phyloP scores from a whole-genome alignment of 805 yeast species.

The Yarrowia bubula region DNA sequence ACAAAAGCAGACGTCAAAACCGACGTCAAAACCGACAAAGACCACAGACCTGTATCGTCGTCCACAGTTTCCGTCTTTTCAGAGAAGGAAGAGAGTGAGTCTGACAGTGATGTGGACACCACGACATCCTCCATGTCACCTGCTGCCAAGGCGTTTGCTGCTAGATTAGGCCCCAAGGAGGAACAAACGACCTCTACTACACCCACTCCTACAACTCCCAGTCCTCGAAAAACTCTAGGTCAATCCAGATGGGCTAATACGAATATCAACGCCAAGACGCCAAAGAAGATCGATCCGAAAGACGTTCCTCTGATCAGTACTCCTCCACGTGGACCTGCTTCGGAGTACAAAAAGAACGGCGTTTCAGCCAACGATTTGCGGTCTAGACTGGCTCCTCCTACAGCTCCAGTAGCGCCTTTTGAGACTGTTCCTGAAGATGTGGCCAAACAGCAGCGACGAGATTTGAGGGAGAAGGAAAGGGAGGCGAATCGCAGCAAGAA shows the following conservation, averaged over 20 bases:
- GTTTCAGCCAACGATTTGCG: conserved; percentile 13
- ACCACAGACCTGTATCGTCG: conserved; percentile 3
- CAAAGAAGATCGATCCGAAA: conserved; percentile 3
- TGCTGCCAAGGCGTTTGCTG: conserved; percentile 20
- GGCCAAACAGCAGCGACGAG: conserved; percentile 9
- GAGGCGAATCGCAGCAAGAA: conserved; percentile 18
- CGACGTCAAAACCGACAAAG: neutral
- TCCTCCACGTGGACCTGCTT: conserved; percentile 14
- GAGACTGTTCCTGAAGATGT: conserved; percentile 12
- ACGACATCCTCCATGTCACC: conserved; percentile 1
- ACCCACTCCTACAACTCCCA: neutral
- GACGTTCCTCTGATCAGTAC: conserved; percentile 18
- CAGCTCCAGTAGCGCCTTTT: conserved; percentile 2
- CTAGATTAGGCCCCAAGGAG: conserved; percentile 1
- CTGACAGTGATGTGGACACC: conserved; percentile 19
- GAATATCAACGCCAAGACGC: neutral
- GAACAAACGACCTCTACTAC: neutral
- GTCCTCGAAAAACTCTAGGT: neutral
- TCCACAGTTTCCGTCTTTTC: conserved; percentile 16
- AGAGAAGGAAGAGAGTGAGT: conserved; percentile 5
- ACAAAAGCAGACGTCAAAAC: neutral
- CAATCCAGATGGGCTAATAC: conserved; percentile 12
- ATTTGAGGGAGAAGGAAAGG: neutral
- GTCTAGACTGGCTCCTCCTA: neutral
- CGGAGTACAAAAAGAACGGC: neutral